These are phyloP conservation scores for Acrocalymma vagum DNA, from an alignment of 2,329 filamentous ascomycete species.

Conservation along the genomic window DNA sequence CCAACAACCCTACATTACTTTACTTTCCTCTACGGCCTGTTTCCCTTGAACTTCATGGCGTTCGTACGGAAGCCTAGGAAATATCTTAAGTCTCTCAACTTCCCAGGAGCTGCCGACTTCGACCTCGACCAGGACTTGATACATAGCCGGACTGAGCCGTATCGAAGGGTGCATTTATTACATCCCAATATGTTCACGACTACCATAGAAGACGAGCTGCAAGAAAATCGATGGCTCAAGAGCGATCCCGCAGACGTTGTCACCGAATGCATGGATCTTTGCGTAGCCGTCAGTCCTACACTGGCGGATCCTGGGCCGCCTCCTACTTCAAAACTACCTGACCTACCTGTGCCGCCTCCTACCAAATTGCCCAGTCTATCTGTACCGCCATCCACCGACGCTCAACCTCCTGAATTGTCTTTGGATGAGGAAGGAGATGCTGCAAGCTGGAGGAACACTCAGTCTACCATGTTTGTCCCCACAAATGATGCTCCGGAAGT, in stretches of 20 bases:
- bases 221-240: slow-evolving; percentile 80
- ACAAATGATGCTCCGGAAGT: slow-evolving; percentile 30
- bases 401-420: slow-evolving; percentile 37
- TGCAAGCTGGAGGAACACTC: slow-evolving; percentile 63
- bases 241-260: slow-evolving; percentile 82
- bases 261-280: slow-evolving; percentile 79
- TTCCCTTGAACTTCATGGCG: slow-evolving; percentile 86
- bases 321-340: slow-evolving; percentile 55
- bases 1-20: slow-evolving; percentile 79
- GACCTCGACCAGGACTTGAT: slow-evolving; percentile 83
- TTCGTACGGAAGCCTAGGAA: slow-evolving; percentile 84
- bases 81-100: slow-evolving; percentile 77
- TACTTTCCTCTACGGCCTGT: slow-evolving; percentile 82
- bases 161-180: slow-evolving; percentile 75
- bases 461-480: slow-evolving; percentile 57
- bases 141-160: slow-evolving; percentile 76
- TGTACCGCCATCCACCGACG: no score
- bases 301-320: slow-evolving; percentile 58
- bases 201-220: slow-evolving; percentile 81
- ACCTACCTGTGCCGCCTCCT: slow-evolving; percentile 50
- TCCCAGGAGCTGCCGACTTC: slow-evolving; percentile 74
- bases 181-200: slow-evolving; percentile 87
- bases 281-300: slow-evolving; percentile 52
- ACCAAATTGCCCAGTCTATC: no score
- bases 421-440: slow-evolving; percentile 39